Percentiles rank a stretch among this genome's conserved stretches.
Evolutionary conservation across 805 yeast species (phyloP).

Genomic region (Scheffersomyces spartinae): DNA sequence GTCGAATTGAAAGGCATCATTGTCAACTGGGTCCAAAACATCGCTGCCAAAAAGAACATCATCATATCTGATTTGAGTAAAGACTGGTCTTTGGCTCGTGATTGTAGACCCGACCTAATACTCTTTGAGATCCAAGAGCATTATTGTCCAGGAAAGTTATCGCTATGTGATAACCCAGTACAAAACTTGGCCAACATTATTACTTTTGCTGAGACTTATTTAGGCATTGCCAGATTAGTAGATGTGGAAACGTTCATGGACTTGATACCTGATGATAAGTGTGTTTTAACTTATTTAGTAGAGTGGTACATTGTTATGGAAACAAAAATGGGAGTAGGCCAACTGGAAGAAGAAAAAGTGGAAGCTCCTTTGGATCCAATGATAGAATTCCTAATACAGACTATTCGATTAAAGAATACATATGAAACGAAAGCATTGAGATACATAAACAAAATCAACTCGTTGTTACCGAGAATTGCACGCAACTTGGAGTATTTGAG

Average conservation of each 20-base stretch:
- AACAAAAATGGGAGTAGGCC: too few relatives aligned
- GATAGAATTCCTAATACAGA: too few relatives aligned
- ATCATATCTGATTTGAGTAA: constrained; percentile 19
- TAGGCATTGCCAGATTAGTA: constrained; percentile 19
- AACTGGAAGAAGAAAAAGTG: too few relatives aligned
- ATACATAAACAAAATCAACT: constrained; percentile 14
- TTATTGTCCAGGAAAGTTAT: too few relatives aligned
- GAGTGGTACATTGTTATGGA: constrained; percentile 31
- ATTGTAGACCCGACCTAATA: constrained; percentile 19
- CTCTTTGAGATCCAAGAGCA: constrained; percentile 15
- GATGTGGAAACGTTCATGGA: constrained; percentile 21
- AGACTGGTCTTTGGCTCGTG: constrained; percentile 28
- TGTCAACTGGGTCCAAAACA: constrained; percentile 19
- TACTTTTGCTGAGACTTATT: constrained; percentile 9
- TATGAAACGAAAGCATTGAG: constrained; percentile 21
- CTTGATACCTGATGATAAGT: constrained; percentile 28
- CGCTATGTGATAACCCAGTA: constrained; percentile 6
- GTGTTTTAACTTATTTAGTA: constrained; percentile 20
- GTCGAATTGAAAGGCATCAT: constrained; percentile 19
- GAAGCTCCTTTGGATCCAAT: too few relatives aligned
- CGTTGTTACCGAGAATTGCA: constrained; percentile 3
- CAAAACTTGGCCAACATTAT: constrained; percentile 10
- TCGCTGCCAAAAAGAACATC: constrained; percentile 9
- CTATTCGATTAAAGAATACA: constrained; percentile 13
- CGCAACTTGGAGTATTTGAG: constrained; percentile 2